phyloP scores from a whole-genome alignment of 2,329 filamentous ascomycete species.

The Monilinia laxa region DNA sequence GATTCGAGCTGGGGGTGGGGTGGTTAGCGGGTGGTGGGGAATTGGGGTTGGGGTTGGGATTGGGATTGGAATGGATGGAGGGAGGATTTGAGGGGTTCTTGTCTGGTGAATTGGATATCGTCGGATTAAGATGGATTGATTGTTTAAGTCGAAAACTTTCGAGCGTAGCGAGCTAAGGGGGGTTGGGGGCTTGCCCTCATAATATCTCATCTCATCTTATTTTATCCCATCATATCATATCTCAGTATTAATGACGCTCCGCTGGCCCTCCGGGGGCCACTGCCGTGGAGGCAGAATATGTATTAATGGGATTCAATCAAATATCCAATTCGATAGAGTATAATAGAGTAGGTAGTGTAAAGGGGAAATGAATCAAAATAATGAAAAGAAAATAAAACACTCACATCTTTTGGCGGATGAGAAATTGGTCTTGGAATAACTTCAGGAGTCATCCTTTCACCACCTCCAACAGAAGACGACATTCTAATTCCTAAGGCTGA shows the following conservation, averaged over 20 bases:
- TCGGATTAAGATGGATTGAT: too few relatives aligned
- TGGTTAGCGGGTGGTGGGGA: background rate
- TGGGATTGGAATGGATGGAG: too few relatives aligned
- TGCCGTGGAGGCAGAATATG: conserved; percentile 10
- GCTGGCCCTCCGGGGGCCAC: conserved; percentile 12
- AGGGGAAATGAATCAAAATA: background rate
- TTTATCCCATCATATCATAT: too few relatives aligned
- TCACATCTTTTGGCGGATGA: conserved; percentile 22
- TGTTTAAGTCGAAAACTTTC: too few relatives aligned
- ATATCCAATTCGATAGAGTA: background rate
- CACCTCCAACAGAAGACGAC: background rate
- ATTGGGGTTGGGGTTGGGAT: too few relatives aligned
- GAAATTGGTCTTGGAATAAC: conserved; percentile 11
- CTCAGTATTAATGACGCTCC: conserved; percentile 2
- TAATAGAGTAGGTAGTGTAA: too few relatives aligned
- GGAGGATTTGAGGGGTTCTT: background rate
- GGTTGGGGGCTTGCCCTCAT: too few relatives aligned
- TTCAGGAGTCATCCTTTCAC: conserved; percentile 21
- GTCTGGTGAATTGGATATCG: too few relatives aligned
- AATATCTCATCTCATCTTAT: too few relatives aligned
- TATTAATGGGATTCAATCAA: background rate
- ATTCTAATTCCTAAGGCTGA: conserved; percentile 5
- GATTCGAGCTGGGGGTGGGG: conserved; percentile 35
- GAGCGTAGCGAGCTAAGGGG: too few relatives aligned
- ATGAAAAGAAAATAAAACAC: background rate